These are phyloP conservation scores for Antrodiella citrinella DNA, from an alignment of 768 basidiomycete genomes.

Conservation along the genomic window DNA sequence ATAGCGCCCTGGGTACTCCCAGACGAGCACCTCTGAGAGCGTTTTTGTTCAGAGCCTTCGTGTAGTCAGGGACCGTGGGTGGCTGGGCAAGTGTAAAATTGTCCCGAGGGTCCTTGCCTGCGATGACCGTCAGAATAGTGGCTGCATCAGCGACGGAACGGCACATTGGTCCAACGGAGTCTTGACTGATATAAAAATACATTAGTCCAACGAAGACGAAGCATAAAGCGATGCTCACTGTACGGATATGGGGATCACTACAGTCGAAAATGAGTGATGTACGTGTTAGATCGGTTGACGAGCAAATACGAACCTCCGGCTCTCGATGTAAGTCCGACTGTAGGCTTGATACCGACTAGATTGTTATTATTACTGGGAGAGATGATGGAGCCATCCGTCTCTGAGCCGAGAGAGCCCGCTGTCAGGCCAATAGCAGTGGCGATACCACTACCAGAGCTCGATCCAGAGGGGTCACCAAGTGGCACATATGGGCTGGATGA, in stretches of 20 bases:
- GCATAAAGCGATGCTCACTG: slow-evolving; percentile 16
- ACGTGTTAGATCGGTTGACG: too few relatives aligned
- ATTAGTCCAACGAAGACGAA: too few relatives aligned
- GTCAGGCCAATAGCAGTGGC: slow-evolving; percentile 34
- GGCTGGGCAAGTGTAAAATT: slow-evolving; percentile 36
- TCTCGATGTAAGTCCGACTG: slow-evolving; percentile 27
- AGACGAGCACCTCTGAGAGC: slow-evolving; percentile 39
- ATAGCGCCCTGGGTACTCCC: slow-evolving; percentile 33
- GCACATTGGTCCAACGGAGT: slow-evolving; percentile 29
- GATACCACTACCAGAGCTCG: slow-evolving; percentile 50
- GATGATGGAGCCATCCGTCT: slow-evolving; percentile 43
- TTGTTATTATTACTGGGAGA: slow-evolving; percentile 35
- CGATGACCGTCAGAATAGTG: slow-evolving; percentile 28
- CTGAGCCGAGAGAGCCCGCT: slow-evolving; percentile 35
- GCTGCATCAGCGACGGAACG: slow-evolving; percentile 29
- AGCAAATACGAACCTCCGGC: slow-evolving; percentile 22
- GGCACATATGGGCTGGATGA: slow-evolving; percentile 34
- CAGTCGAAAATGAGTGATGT: slow-evolving; percentile 37
- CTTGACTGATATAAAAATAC: too few relatives aligned
- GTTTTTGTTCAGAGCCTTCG: slow-evolving; percentile 37
- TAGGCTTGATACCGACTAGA: slow-evolving; percentile 32
- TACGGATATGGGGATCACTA: slow-evolving; percentile 37
- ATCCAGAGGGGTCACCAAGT: slow-evolving; percentile 38
- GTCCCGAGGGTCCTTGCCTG: slow-evolving; percentile 32
- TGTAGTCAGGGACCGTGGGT: slow-evolving; percentile 40